Evolutionary conservation across 2,329 filamentous ascomycete species (phyloP).

Genomic region (Aspergillus intermedius): DNA sequence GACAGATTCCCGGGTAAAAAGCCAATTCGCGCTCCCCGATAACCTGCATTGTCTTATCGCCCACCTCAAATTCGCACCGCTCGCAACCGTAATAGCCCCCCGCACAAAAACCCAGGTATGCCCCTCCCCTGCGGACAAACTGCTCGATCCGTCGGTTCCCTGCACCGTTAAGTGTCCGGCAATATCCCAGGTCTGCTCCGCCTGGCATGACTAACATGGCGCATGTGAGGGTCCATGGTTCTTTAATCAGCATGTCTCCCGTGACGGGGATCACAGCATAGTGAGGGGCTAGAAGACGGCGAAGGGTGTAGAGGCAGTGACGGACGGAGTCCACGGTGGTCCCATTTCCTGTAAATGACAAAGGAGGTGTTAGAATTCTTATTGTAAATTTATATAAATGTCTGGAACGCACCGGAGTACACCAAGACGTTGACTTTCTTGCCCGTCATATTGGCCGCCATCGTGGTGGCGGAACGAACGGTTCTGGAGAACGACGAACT

Average conservation of each 20-base stretch:
- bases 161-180: conserved; percentile 74
- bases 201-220: conserved; percentile 87
- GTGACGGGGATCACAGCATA: conserved; percentile 88
- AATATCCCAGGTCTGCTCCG: conserved; percentile 90
- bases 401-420: conserved; percentile 62
- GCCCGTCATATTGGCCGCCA: conserved; percentile 47
- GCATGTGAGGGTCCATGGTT: conserved; percentile 84
- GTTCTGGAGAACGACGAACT: not conserved
- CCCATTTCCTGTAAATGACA: conserved; percentile 58
- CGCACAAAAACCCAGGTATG: conserved; percentile 86
- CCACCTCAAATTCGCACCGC: conserved; percentile 86
- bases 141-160: conserved; percentile 80
- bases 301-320: conserved; percentile 80
- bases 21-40: conserved; percentile 75
- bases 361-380: not conserved
- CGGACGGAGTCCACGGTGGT: conserved; percentile 82
- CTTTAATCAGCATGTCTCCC: conserved; percentile 72
- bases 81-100: conserved; percentile 84
- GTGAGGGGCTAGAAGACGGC: conserved; percentile 76
- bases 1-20: conserved; percentile 81
- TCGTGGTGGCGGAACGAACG: conserved; percentile 13
- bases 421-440: conserved; percentile 82
- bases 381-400: not conserved
- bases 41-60: conserved; percentile 73
- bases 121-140: conserved; percentile 77